Conservation (phyloP, 1,284 basidiomycete genomes). For the Ustilago xerochloae region DNA sequence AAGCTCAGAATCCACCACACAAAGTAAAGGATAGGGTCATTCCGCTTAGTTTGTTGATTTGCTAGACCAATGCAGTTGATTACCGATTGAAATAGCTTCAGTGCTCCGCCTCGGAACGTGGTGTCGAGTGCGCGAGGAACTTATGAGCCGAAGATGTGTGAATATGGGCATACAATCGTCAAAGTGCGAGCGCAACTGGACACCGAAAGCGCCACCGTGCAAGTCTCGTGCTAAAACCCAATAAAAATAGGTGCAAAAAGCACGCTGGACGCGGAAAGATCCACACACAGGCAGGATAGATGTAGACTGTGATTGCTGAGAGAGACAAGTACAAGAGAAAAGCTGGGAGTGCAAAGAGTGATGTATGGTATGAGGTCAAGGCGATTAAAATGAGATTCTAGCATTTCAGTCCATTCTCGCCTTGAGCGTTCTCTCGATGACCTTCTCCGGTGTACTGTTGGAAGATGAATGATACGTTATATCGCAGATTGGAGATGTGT, state of each 20-base stretch:
- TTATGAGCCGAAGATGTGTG: no score
- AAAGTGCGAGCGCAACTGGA: no score
- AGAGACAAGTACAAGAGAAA: constrained; percentile 37
- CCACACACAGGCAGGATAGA: neutral
- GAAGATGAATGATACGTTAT: neutral
- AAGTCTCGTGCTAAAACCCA: neutral
- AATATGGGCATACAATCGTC: no score
- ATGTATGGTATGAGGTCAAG: neutral
- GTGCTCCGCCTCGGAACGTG: no score
- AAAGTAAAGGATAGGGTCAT: constrained; percentile 76
- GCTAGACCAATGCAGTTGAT: constrained; percentile 13
- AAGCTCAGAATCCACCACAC: constrained; percentile 88
- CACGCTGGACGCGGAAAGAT: neutral
- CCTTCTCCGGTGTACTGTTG: constrained; percentile 64
- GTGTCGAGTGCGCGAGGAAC: no score
- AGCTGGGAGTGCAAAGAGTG: neutral
- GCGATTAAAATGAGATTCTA: neutral
- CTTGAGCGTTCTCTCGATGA: constrained; percentile 65
- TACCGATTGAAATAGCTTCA: no score
- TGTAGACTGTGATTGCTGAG: constrained; percentile 10
- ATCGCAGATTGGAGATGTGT: no score
- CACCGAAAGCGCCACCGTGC: no score
- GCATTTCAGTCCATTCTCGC: constrained; percentile 79
- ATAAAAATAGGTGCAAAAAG: neutral
- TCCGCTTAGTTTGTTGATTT: neutral